These are phyloP conservation scores for Botryotinia calthae DNA, from an alignment of 2,329 filamentous ascomycete genomes.

Conservation along the genomic window DNA sequence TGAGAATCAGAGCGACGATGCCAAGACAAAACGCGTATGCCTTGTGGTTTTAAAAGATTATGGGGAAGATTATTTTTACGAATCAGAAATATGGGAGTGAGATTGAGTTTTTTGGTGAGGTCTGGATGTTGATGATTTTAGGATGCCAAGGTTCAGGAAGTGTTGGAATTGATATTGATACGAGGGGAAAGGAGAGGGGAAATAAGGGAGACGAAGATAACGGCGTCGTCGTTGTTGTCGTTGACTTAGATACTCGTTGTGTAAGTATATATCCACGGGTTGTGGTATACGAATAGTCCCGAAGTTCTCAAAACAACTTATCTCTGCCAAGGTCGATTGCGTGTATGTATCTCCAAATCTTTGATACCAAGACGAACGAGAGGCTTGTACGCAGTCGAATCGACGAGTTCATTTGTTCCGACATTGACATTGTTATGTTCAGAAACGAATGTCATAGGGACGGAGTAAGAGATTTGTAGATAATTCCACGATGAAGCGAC, in stretches of 20 bases:
- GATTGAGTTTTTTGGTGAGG: not conserved
- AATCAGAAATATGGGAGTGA: not conserved
- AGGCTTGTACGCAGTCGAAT: not conserved
- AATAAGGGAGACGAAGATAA: not conserved
- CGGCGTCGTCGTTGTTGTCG: not conserved
- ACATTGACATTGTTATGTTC: not conserved
- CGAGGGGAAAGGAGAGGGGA: not conserved
- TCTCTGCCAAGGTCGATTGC: not conserved
- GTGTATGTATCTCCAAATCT: not conserved
- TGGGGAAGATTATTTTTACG: not conserved
- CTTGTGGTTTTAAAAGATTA: not conserved
- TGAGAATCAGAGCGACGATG: not conserved
- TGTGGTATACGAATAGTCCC: not conserved
- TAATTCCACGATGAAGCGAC: not conserved
- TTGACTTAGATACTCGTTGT: not conserved
- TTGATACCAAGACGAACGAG: not conserved
- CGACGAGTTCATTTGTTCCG: not conserved
- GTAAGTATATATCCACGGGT: not conserved
- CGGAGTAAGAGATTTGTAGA: not conserved
- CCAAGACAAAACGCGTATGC: slow-evolving; percentile 5
- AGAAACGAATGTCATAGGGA: not conserved
- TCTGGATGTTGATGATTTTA: not conserved
- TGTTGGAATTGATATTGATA: not conserved
- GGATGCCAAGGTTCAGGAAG: not conserved
- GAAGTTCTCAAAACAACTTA: not conserved